Evolutionary conservation across 768 basidiomycete species (phyloP).

Genomic region (Auricularia heimuer): DNA sequence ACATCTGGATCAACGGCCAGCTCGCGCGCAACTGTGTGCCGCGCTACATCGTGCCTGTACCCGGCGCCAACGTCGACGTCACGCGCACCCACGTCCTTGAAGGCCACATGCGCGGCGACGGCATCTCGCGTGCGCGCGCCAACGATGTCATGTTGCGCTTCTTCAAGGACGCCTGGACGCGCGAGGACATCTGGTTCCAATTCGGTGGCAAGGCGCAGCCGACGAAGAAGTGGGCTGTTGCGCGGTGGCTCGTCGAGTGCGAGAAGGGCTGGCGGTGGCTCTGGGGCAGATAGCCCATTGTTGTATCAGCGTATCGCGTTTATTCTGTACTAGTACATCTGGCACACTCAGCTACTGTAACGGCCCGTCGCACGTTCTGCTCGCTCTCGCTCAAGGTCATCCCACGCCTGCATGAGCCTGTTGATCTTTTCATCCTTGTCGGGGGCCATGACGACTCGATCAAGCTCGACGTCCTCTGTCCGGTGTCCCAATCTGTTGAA

Average conservation of each 20-base stretch:
- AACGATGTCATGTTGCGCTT: neutral
- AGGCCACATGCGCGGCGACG: neutral
- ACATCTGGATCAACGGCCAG: constrained; percentile 1
- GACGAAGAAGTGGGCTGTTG: neutral
- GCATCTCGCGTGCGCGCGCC: neutral
- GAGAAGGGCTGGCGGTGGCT: constrained; percentile 2
- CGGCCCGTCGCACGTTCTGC: too few relatives aligned
- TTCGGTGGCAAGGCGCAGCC: neutral
- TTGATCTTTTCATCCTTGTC: neutral
- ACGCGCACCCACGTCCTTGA: constrained; percentile 1
- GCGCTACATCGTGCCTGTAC: constrained; percentile 2
- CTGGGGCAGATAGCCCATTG: neutral
- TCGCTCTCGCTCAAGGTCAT: too few relatives aligned
- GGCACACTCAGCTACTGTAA: too few relatives aligned
- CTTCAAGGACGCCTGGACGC: neutral
- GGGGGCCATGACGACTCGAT: neutral
- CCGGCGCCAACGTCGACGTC: neutral
- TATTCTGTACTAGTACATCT: too few relatives aligned
- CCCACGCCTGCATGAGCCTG: neutral
- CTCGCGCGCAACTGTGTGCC: constrained; percentile 1
- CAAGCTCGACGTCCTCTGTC: neutral
- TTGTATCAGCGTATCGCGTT: too few relatives aligned
- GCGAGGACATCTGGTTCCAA: neutral
- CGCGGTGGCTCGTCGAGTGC: neutral
- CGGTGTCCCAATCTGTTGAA: neutral